Evolutionary conservation across 495 filamentous ascomycete species (phyloP).

Genomic region (Parathielavia appendiculata): DNA sequence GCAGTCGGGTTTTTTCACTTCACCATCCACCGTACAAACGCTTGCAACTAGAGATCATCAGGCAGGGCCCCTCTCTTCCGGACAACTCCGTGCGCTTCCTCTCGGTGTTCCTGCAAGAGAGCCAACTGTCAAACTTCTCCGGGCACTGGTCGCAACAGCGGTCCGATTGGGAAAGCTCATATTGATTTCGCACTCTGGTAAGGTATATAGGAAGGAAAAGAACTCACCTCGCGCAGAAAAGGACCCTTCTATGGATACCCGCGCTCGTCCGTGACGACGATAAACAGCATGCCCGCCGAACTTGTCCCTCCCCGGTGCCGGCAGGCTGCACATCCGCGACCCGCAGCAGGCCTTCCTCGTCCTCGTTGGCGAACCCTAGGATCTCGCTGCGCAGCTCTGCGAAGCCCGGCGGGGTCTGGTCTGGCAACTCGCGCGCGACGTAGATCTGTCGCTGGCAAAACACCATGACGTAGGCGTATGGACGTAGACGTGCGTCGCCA

Average conservation of each 20-base stretch:
- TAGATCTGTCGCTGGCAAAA: slow-evolving; percentile 3
- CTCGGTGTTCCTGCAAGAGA: not conserved
- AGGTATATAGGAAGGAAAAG: not conserved
- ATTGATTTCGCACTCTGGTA: no score
- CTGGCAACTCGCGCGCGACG: not conserved
- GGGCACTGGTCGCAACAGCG: slow-evolving; percentile 2
- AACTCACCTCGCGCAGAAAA: slow-evolving; percentile 1
- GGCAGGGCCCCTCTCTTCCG: not conserved
- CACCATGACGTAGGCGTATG: slow-evolving; percentile 3
- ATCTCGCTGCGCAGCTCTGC: not conserved
- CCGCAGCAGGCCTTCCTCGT: not conserved
- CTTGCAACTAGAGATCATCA: not conserved
- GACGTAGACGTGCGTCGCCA: slow-evolving; percentile 1
- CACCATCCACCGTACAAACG: no score
- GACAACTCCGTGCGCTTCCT: not conserved
- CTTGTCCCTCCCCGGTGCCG: not conserved
- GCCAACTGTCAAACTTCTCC: not conserved
- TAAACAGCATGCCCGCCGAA: slow-evolving; percentile 8
- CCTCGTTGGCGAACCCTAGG: not conserved
- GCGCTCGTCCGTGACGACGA: not conserved
- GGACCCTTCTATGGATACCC: not conserved
- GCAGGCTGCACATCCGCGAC: not conserved
- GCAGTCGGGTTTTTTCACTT: no score
- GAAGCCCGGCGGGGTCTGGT: not conserved
- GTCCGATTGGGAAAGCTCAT: not conserved